Percentiles rank a stretch among this genome's conserved stretches.
phyloP scores from a whole-genome alignment of 805 yeast genomes.

The Kazachstania martiniae region DNA sequence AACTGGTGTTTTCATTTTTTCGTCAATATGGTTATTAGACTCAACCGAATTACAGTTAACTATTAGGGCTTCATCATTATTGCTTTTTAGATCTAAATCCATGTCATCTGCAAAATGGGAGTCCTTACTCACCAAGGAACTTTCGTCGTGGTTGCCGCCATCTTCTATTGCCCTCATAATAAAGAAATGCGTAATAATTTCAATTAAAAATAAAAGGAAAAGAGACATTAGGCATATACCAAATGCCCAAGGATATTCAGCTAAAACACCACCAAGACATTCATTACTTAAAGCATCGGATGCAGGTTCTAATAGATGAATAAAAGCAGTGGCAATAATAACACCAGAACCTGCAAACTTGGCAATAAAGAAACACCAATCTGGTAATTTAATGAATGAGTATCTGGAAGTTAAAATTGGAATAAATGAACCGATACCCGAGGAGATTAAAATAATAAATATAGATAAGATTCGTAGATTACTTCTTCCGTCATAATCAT shows the following conservation, averaged over 20 bases:
- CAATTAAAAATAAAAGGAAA: constrained; percentile 38
- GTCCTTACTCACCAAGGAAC: neutral
- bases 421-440: constrained; percentile 49
- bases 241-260: constrained; percentile 45
- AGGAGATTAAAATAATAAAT: constrained; percentile 49
- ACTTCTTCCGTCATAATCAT: constrained; percentile 35
- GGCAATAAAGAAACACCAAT: constrained; percentile 53
- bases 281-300: constrained; percentile 26
- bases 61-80: neutral
- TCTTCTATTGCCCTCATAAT: constrained; percentile 27
- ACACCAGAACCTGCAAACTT: constrained; percentile 73
- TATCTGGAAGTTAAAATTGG: constrained; percentile 52
- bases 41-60: neutral
- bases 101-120: neutral
- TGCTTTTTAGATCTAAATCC: neutral
- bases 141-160: constrained; percentile 1
- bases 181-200: constrained; percentile 35
- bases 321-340: constrained; percentile 64
- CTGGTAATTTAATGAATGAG: constrained; percentile 46
- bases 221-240: constrained; percentile 41
- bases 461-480: constrained; percentile 46
- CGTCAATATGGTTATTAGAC: neutral
- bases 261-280: constrained; percentile 54
- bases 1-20: neutral
- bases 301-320: constrained; percentile 54